Evolutionary conservation across 495 filamentous ascomycete genomes (phyloP), one percentile per base, ranked within the genome.

Genomic region (Xylaria sp.): DNA sequence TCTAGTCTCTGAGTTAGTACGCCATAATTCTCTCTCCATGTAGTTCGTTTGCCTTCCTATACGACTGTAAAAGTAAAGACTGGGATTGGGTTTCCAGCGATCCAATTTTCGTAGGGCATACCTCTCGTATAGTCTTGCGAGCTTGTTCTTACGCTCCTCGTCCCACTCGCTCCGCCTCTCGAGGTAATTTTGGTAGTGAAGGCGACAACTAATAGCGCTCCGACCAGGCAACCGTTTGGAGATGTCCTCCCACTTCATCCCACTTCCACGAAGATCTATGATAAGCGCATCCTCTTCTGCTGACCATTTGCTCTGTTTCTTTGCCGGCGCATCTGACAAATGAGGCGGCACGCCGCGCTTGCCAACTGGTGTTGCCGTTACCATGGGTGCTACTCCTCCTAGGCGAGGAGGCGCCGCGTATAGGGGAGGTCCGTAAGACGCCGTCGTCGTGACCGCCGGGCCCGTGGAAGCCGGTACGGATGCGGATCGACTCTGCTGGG

Each of bases 211-310:
- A 74, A 97, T 97, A 52, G 93, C 90, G 81, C 93, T 97, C 71
- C 96, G 90, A 68, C 95, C 96, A 1, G 95, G 94, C 29, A 98
- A 85, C 21, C 89, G 88, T 82, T 93, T 93, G 68, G 92, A 94
- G 77, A 99, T 97, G 81, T 99, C 97, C 73, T 98, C 96, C 96
- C 96, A 99, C 76, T 98, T 98, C 92, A 97, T 96, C 12, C 93
- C 93, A 73, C 87, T 90, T 41, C 93, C 93, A 33, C 96, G 89
- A 68, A 99, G 86, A 76, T 94, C 90, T 69, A 97, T 97, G 78
- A 97, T 97, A 62, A 94, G 76, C 50, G 90, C 90, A 78, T 98
- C 93, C 81, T 99, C 96, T 52, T 97, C 93, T 1, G 90, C 85
- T 46, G 91, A 94, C 96, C 96, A 99, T 82, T 98, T 98, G 76